A percentile compares a stretch with the other conserved stretches of the same genome.
Conservation (phyloP, 495 filamentous ascomycete genomes). For the Xylaria curta region DNA sequence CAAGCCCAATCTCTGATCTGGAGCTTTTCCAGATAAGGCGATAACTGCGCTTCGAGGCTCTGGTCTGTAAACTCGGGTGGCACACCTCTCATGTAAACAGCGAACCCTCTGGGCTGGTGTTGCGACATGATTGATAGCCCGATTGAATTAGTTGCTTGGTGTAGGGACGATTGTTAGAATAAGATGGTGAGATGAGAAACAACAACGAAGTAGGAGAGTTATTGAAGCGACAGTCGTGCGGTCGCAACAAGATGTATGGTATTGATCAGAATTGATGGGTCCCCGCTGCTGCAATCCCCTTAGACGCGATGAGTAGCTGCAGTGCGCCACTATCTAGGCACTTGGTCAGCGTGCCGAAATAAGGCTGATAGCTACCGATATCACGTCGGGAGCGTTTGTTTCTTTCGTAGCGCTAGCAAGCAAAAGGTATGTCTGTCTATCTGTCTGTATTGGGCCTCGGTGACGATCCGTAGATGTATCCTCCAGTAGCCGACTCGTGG, state of each 20-base stretch:
- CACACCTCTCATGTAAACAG: constrained; percentile 51
- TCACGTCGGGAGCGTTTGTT: background rate
- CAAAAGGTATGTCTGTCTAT: background rate
- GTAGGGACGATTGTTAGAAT: background rate
- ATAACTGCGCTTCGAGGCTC: constrained; percentile 42
- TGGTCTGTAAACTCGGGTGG: constrained; percentile 42
- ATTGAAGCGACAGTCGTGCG: background rate
- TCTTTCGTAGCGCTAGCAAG: background rate
- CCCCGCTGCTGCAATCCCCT: no score
- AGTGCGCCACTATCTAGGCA: background rate
- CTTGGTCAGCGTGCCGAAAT: background rate
- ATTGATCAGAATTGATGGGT: background rate
- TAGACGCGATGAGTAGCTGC: no score
- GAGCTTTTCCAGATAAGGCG: constrained; percentile 41
- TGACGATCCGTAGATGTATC: background rate
- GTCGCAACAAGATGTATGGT: background rate
- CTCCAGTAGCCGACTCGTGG: background rate
- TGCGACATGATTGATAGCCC: constrained; percentile 9
- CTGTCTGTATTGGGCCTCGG: background rate
- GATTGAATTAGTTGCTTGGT: background rate
- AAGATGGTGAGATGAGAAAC: background rate
- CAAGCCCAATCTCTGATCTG: constrained; percentile 45
- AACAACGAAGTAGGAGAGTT: background rate
- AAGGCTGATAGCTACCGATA: background rate
- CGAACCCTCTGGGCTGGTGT: constrained; percentile 35